Evolutionary conservation across 345 rosid genomes (phyloP).

Genomic region (Murraya paniculata): DNA sequence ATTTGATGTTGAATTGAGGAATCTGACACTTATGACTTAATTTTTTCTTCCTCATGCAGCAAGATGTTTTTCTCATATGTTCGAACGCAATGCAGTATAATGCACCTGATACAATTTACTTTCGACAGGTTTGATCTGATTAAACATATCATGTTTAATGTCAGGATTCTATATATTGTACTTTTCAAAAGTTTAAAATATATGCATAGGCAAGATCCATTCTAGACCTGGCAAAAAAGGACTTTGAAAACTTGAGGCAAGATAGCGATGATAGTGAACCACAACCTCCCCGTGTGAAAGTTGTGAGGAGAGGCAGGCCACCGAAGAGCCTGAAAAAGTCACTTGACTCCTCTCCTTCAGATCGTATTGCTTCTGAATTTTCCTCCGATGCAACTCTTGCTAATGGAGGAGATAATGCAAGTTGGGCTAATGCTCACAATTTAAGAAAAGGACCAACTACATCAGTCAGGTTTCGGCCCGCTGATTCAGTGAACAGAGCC

Average conservation of each 20-base stretch:
- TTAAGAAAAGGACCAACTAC: constrained; percentile 52
- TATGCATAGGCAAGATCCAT: constrained; percentile 75
- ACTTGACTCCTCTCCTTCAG: constrained; percentile 51
- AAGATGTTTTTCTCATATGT: constrained; percentile 78
- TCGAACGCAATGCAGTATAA: constrained; percentile 95
- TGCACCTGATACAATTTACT: constrained; percentile 87
- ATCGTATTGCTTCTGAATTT: constrained; percentile 56
- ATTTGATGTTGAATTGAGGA: constrained; percentile 13
- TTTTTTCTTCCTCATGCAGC: constrained; percentile 44
- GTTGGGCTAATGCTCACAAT: constrained; percentile 50
- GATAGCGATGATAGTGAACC: constrained; percentile 91
- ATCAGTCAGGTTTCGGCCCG: constrained; percentile 44
- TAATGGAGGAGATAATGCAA: constrained; percentile 54
- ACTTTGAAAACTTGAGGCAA: constrained; percentile 86
- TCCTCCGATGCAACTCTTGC: constrained; percentile 66
- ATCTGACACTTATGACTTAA: constrained; percentile 10
- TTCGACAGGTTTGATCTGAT: constrained; percentile 66
- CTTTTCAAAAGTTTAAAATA: constrained; percentile 15
- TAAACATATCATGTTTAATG: not conserved
- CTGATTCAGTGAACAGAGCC: constrained; percentile 53
- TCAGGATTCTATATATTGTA: constrained; percentile 6
- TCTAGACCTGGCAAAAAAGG: constrained; percentile 88
- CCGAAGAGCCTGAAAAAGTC: constrained; percentile 63
- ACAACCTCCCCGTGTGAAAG: constrained; percentile 43
- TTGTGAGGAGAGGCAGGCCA: constrained; percentile 71